Conservation (phyloP, 2,329 filamentous ascomycete species). For the Alternaria burnsii region DNA sequence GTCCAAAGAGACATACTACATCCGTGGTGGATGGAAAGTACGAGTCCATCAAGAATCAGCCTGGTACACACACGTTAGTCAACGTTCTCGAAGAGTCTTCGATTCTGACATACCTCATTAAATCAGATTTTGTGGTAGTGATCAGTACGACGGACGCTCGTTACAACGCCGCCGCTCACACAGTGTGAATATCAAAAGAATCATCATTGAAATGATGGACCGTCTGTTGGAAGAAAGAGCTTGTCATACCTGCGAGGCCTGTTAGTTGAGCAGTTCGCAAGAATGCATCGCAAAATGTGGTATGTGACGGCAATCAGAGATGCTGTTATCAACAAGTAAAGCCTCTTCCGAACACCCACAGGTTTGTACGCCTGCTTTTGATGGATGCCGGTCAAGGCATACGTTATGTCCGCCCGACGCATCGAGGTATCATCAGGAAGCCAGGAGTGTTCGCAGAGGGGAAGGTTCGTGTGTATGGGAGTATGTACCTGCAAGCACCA, state of each 20-base stretch:
- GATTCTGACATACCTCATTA: constrained; percentile 65
- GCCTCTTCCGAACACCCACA: constrained; percentile 63
- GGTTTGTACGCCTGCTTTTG: constrained; percentile 70
- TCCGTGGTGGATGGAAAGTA: constrained; percentile 20
- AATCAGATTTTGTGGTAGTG: constrained; percentile 74
- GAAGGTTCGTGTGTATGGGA: constrained; percentile 22
- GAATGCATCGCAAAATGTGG: constrained; percentile 10
- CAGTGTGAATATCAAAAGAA: constrained; percentile 72
- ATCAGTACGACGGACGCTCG: constrained; percentile 62
- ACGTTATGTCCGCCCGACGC: constrained; percentile 74
- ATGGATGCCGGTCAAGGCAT: constrained; percentile 60
- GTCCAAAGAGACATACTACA: constrained; percentile 18
- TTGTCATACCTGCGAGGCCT: constrained; percentile 44
- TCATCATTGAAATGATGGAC: constrained; percentile 67
- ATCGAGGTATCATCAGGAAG: constrained; percentile 70
- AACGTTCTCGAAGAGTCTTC: background rate
- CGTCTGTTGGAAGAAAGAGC: constrained; percentile 46
- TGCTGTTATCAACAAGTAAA: constrained; percentile 75
- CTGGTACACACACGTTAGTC: constrained; percentile 38
- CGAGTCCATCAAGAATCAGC: constrained; percentile 51
- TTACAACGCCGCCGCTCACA: constrained; percentile 66
- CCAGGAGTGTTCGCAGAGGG: constrained; percentile 13
- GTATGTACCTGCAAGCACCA: constrained; percentile 43
- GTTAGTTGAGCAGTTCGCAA: constrained; percentile 21
- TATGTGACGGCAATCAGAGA: constrained; percentile 63